Evolutionary conservation across 2,329 filamentous ascomycete species (phyloP), one percentile per base, ranked within the genome.

Genomic region (Dactylellina cionopaga): DNA sequence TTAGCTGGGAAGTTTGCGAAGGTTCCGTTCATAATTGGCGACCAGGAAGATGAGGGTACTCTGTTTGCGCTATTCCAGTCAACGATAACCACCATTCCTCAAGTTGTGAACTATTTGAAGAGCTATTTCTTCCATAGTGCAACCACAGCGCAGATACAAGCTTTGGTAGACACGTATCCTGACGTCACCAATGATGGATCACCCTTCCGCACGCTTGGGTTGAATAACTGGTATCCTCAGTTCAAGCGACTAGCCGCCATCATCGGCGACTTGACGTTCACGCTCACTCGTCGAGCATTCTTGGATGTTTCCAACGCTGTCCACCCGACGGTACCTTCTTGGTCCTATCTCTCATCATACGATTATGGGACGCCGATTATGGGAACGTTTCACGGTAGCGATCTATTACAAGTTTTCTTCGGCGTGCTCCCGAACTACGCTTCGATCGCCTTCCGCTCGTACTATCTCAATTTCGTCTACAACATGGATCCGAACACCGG

Each of bases 291-390:
- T 1, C 83, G 87, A 86, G 91, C 75, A 93, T 88, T 91, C 79
- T 84, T 95, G 19, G 77, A 83, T 10, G 66, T 77, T 0, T 79
- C 86, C 1, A 77, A 79, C 0, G 59, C 80, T 0, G 80, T 82
- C 10, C 84, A 87, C 74, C 87, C 88, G 0, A 76, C 80, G 29
- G 86, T 92, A 0, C 87, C 88, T 0, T 81, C 83, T 0, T 95
- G 90, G 90, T 91, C 89, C 0, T 95, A 92, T 80, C 84, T 95
- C 0, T 81, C 88, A 0, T 89, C 87, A 0, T 93, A 93, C 80
- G 80, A 89, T 81, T 87, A 89, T 78, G 88, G 88, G 7, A 89
- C 87, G 0, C 89, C 91, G 0, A 80, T 93, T 49, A 79, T 94
- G 0, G 91, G 92, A 15, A 93, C 90, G 0, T 90, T 92, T 80